phyloP scores from a whole-genome alignment of 176 grass and related monocot genomes.

The Neostapfia colusana region DNA sequence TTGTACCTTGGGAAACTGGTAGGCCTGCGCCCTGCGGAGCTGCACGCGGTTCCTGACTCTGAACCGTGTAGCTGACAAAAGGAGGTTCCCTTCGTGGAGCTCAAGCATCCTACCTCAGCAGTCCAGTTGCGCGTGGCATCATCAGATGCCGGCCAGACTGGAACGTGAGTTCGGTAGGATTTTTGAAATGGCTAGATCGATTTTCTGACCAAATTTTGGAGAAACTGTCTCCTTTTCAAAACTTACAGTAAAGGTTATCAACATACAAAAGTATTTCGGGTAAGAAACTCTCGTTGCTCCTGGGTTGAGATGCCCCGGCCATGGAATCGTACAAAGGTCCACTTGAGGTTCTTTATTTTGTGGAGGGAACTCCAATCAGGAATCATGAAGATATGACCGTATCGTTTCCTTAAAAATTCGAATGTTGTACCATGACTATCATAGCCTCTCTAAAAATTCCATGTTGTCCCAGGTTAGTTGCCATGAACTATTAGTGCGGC shows the following conservation, averaged over 20 bases:
- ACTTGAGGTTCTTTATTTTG: background rate
- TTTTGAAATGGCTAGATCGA: background rate
- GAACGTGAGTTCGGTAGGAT: background rate
- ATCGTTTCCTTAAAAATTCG: background rate
- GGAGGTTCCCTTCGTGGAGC: background rate
- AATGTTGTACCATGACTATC: background rate
- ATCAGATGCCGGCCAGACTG: background rate
- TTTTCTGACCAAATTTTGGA: background rate
- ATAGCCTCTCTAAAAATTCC: background rate
- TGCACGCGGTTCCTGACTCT: background rate
- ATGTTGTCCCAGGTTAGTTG: background rate
- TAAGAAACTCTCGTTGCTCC: background rate
- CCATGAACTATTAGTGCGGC: background rate
- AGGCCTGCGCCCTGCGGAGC: background rate
- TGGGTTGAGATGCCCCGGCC: background rate
- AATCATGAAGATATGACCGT: background rate
- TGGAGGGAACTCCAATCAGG: background rate
- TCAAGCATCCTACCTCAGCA: background rate
- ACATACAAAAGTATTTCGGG: too few relatives aligned
- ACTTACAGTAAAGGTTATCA: background rate
- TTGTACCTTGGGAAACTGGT: background rate
- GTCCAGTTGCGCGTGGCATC: background rate
- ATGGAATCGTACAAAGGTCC: background rate
- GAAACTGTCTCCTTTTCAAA: background rate
- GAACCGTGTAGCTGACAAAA: constrained; percentile 23